A percentile compares a stretch with the other conserved stretches of the same genome.
Evolutionary conservation across 306 rosid genomes (phyloP).

Genomic region (Ammopiptanthus mongolicus): DNA sequence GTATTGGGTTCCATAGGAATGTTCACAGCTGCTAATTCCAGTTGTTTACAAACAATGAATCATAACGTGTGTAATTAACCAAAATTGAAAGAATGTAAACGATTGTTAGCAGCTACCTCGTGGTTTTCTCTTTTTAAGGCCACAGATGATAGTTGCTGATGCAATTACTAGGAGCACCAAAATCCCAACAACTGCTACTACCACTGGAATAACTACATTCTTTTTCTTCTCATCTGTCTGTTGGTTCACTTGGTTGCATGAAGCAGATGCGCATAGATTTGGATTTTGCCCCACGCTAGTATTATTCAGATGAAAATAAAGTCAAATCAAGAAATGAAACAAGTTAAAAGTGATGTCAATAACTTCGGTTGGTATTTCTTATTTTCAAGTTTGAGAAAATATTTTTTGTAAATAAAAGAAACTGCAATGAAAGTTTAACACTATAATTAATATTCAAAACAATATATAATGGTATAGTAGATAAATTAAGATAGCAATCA

Average conservation of each 20-base stretch:
- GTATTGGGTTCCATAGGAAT: neutral
- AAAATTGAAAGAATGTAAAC: neutral
- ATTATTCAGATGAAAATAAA: neutral
- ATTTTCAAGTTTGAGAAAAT: neutral
- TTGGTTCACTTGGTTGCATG: neutral
- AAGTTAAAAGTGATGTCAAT: neutral
- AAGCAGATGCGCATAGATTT: slow-evolving; percentile 8
- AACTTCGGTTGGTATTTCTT: neutral
- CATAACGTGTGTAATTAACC: neutral
- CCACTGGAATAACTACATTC: slow-evolving; percentile 8
- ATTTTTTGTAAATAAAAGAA: neutral
- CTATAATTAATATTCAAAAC: neutral
- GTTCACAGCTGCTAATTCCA: neutral
- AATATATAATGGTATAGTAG: neutral
- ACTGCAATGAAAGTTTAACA: neutral
- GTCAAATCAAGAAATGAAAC: neutral
- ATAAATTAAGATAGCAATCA: neutral
- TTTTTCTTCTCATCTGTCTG: neutral
- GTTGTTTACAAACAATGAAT: neutral
- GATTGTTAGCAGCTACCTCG: neutral
- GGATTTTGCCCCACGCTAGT: slow-evolving; percentile 29
- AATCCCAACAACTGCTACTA: slow-evolving; percentile 33
- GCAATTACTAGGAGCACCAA: neutral
- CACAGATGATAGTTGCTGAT: neutral
- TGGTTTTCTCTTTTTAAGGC: neutral